These are phyloP conservation scores for Agapanthus africanus DNA, from an alignment of 106 monocot genomes.

Conservation along the genomic window DNA sequence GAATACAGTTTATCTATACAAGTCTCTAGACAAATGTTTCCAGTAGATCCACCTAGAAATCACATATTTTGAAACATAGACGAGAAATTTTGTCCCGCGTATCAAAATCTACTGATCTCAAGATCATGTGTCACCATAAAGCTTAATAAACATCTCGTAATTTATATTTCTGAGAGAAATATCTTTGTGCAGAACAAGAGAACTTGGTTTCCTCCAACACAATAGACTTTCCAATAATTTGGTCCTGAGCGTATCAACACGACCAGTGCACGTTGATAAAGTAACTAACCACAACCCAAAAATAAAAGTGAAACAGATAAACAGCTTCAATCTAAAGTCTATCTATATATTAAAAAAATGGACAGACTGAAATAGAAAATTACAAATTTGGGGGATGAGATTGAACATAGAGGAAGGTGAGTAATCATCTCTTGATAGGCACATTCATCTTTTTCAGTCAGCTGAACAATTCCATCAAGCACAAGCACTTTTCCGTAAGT, in stretches of 20 bases:
- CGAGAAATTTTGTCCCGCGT: neutral
- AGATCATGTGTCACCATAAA: too few relatives aligned
- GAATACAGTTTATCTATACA: too few relatives aligned
- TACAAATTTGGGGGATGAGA: constrained; percentile 93
- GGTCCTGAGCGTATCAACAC: neutral
- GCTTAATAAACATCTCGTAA: too few relatives aligned
- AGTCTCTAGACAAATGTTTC: too few relatives aligned
- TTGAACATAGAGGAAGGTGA: constrained; percentile 96
- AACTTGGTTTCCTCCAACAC: too few relatives aligned
- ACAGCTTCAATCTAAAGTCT: neutral
- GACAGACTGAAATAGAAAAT: constrained; percentile 11
- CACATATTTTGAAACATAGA: neutral
- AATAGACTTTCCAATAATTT: neutral
- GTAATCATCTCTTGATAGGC: constrained; percentile 99
- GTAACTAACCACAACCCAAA: neutral
- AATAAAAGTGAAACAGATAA: too few relatives aligned
- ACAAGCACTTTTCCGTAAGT: constrained; percentile 91
- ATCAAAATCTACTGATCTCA: neutral
- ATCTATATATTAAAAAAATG: neutral
- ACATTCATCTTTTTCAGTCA: constrained; percentile 96
- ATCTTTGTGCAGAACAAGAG: too few relatives aligned
- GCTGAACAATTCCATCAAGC: constrained; percentile 95
- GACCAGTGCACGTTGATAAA: neutral
- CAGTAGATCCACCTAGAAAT: too few relatives aligned
- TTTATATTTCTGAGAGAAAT: too few relatives aligned